Evolutionary conservation across 176 grass and related monocot genomes (phyloP), one percentile per base, ranked within the genome.

Genomic region (Aegilops umbellulata): DNA sequence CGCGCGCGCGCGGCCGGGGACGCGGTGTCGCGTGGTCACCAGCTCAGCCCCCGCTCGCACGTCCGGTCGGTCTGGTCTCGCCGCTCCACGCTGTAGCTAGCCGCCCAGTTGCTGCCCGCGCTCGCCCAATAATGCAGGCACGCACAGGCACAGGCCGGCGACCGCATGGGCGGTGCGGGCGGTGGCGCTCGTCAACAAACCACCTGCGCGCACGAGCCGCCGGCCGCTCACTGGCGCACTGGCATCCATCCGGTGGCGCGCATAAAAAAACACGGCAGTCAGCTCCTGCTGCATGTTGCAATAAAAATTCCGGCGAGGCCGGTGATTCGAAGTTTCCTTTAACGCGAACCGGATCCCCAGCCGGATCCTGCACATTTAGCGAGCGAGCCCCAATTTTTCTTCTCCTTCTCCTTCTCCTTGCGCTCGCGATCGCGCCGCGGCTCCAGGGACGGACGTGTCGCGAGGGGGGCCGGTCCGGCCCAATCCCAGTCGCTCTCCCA

Each of bases 261-360:
- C 4, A 63, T 27, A 67, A 49, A 49, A 49, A 31, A 47, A 69
- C 23, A 42, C 64, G 11, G 27, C 10, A 0, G 25, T 62, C 23
- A 35, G 23, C 19, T 4, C 74, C 35, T 35, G 34, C 24, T 62
- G 63, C 69, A 46, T 61, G 82, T 8, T 34, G 77, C 51, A 15
- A 70, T 88, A 82, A 53, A 69, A 55, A 6, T 79, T 14, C 19
- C 26, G 47, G 36, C 8, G 5, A 12, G 39, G 77, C 41, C 70
- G 41, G 86, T 78, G 86, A 82, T 82, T 69, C 78, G 71, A 91
- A 91, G 86, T 42, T 91, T 88, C 82, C 63, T 69, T 5, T 9
- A 4, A 84, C 85, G 53, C 63, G 89, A 81, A 64, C 70, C 70
- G 63, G 34, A 81, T 88, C 85, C 39, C 60, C 16, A 9, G 5